These are phyloP conservation scores for Leishmania mexicana DNA, from an alignment of 208 protist species.

Conservation along the genomic window DNA sequence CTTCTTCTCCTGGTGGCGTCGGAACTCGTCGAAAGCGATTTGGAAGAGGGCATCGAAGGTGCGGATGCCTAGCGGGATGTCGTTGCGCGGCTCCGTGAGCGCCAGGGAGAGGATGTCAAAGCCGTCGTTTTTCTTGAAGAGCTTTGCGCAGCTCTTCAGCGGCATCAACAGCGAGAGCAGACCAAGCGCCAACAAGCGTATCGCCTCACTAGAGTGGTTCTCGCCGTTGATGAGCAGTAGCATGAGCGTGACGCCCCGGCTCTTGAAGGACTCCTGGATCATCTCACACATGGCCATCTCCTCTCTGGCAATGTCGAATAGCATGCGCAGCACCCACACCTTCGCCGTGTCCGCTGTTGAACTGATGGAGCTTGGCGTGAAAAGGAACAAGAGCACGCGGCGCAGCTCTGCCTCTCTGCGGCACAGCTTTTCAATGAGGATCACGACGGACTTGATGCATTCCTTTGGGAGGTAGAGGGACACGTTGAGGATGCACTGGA, in stretches of 20 bases:
- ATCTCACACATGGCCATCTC: slow-evolving; percentile 69
- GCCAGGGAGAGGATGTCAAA: slow-evolving; percentile 67
- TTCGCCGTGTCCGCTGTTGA: slow-evolving; percentile 60
- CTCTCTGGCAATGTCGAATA: slow-evolving; percentile 85
- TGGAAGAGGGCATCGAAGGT: slow-evolving; percentile 85
- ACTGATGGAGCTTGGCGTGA: slow-evolving; percentile 31
- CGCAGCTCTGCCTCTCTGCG: slow-evolving; percentile 70
- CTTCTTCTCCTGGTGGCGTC: slow-evolving; percentile 42
- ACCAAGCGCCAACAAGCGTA: slow-evolving; percentile 79
- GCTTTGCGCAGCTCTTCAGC: slow-evolving; percentile 54
- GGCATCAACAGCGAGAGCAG: slow-evolving; percentile 83
- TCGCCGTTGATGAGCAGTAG: slow-evolving; percentile 70
- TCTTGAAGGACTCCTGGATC: slow-evolving; percentile 62
- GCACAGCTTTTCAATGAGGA: slow-evolving; percentile 86
- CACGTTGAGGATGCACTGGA: slow-evolving; percentile 57
- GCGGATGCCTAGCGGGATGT: slow-evolving; percentile 61
- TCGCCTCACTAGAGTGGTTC: slow-evolving; percentile 78
- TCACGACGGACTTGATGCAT: slow-evolving; percentile 77
- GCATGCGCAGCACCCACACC: slow-evolving; percentile 83
- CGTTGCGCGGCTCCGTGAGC: slow-evolving; percentile 45
- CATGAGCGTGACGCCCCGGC: slow-evolving; percentile 60
- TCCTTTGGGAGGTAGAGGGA: slow-evolving; percentile 59
- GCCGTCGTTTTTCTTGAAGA: slow-evolving; percentile 69
- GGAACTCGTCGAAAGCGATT: slow-evolving; percentile 79
- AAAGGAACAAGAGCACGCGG: slow-evolving; percentile 63